Percentiles rank a stretch among this genome's conserved stretches.
phyloP scores from a whole-genome alignment of 2,329 filamentous ascomycete genomes.

The Chaetoscypha palmicola region DNA sequence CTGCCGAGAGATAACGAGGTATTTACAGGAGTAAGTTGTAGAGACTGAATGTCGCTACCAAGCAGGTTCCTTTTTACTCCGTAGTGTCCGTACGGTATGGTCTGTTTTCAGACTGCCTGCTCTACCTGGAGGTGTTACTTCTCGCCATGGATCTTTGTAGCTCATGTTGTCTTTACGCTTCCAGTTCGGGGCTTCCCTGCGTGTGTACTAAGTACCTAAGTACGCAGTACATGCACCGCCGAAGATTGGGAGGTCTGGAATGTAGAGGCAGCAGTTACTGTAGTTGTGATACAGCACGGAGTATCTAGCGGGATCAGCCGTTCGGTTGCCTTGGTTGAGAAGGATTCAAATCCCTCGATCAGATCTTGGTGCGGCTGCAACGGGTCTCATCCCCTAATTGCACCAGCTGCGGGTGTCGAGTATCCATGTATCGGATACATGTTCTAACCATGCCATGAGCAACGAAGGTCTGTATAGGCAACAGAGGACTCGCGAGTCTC shows the following conservation, averaged over 20 bases:
- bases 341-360: slow-evolving; percentile 6
- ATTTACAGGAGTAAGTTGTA: too few species aligned
- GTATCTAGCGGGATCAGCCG: slow-evolving; percentile 8
- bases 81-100: too few species aligned
- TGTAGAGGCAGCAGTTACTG: background rate
- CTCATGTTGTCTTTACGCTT: background rate
- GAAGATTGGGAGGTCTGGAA: slow-evolving; percentile 10
- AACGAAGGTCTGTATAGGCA: slow-evolving; percentile 4
- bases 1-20: too few species aligned
- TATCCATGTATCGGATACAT: slow-evolving; percentile 18
- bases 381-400: slow-evolving; percentile 23
- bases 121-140: too few species aligned
- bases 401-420: slow-evolving; percentile 10
- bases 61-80: too few species aligned
- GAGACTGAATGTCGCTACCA: too few species aligned
- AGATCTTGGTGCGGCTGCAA: slow-evolving; percentile 27
- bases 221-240: background rate
- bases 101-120: too few species aligned
- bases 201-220: background rate
- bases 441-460: slow-evolving; percentile 3
- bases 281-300: background rate
- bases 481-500: background rate
- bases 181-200: background rate
- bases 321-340: slow-evolving; percentile 10
- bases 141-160: too few species aligned